Evolutionary conservation across 164 flowering plant genomes (phyloP).

Genomic region (Houttuynia cordata): DNA sequence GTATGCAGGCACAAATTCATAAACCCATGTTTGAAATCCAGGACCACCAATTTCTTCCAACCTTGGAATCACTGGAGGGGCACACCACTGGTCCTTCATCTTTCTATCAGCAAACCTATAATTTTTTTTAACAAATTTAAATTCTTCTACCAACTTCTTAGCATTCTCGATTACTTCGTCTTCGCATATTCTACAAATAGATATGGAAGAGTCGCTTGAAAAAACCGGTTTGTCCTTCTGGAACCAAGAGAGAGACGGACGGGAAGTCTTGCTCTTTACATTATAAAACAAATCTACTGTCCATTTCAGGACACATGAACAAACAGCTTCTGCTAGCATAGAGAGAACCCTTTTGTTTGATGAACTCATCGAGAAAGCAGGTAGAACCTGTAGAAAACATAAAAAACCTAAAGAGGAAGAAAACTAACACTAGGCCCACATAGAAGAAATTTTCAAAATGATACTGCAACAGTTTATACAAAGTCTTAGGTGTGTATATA

Average conservation of each 20-base stretch:
- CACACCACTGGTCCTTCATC: constrained; percentile 36
- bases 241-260: constrained; percentile 38
- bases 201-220: constrained; percentile 57
- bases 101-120: constrained; percentile 13
- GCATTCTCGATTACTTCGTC: constrained; percentile 59
- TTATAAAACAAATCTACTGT: constrained; percentile 35
- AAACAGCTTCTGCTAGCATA: constrained; percentile 68
- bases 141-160: constrained; percentile 32
- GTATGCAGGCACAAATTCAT: constrained; percentile 65
- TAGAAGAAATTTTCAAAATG: no score
- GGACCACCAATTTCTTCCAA: constrained; percentile 76
- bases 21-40: constrained; percentile 57
- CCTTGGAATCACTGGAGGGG: constrained; percentile 23
- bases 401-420: constrained; percentile 33
- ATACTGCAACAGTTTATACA: no score
- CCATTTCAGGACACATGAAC: constrained; percentile 49
- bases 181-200: constrained; percentile 34
- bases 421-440: not conserved
- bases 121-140: constrained; percentile 22
- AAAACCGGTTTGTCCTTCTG: constrained; percentile 28
- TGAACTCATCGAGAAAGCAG: constrained; percentile 46
- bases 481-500: no score
- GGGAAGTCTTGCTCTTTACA: constrained; percentile 14
- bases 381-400: constrained; percentile 69
- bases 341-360: constrained; percentile 52